Evolutionary conservation across 768 basidiomycete species (phyloP).

Genomic region (Amanita polypyramis): DNA sequence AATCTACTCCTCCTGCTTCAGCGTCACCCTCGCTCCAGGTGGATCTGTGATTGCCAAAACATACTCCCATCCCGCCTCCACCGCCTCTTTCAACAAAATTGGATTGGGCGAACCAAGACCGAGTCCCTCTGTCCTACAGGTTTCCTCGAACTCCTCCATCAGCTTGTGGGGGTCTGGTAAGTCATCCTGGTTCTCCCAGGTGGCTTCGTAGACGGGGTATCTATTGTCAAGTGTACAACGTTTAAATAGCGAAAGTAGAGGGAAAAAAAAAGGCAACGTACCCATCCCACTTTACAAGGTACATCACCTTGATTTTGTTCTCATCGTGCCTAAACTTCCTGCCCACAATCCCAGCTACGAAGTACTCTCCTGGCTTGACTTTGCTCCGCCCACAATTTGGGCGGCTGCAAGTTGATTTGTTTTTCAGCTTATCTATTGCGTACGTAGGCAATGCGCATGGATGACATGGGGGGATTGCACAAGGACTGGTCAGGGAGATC

Average conservation of each 20-base stretch:
- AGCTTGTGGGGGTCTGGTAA: conserved; percentile 20
- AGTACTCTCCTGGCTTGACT: conserved; percentile 14
- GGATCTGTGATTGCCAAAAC: conserved; percentile 1
- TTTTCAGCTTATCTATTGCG: neutral
- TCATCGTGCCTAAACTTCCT: conserved; percentile 16
- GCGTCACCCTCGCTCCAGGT: neutral
- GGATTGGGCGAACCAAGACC: conserved; percentile 15
- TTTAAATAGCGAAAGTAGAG: neutral
- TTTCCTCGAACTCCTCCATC: conserved; percentile 20
- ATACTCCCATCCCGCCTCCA: conserved; percentile 11
- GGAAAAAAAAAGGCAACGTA: conserved; percentile 13
- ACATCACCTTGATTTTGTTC: conserved; percentile 14
- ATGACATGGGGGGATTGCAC: too few species aligned
- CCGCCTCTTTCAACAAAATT: conserved; percentile 22
- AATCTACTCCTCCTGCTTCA: conserved; percentile 1
- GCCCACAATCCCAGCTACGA: conserved; percentile 26
- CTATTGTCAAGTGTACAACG: conserved; percentile 11
- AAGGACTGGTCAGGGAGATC: neutral
- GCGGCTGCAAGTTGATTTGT: conserved; percentile 13
- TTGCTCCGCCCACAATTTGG: conserved; percentile 18
- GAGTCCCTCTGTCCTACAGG: conserved; percentile 18
- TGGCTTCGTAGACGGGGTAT: conserved; percentile 22
- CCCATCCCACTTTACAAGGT: conserved; percentile 33
- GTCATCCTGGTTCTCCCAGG: conserved; percentile 23
- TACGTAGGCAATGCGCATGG: too few species aligned